phyloP scores from a whole-genome alignment of 2,329 filamentous ascomycete genomes.

The Pyrenophora teres region DNA sequence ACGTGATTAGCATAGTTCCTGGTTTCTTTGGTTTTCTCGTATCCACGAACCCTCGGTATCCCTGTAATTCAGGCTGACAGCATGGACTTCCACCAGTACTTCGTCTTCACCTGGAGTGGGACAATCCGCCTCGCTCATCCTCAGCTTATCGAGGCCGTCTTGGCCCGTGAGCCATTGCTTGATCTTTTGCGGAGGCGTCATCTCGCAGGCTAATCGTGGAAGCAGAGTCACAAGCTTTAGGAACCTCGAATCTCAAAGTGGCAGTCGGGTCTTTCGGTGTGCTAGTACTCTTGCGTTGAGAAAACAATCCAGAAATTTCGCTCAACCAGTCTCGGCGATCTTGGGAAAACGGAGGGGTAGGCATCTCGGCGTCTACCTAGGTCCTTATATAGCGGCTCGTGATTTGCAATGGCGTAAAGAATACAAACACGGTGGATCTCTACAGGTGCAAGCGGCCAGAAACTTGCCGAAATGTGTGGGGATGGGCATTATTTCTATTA shows the following conservation, averaged over 20 bases:
- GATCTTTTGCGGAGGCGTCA: constrained; percentile 36
- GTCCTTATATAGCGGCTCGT: neutral
- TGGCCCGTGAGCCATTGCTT: constrained; percentile 52
- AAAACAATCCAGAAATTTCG: constrained; percentile 37
- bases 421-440: constrained; percentile 7
- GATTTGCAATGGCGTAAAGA: constrained; percentile 6
- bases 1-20: constrained; percentile 12
- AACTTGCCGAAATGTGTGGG: constrained; percentile 23
- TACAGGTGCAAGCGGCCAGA: constrained; percentile 5
- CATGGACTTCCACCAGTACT: constrained; percentile 57
- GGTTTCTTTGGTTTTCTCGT: no score
- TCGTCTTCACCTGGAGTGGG: constrained; percentile 47
- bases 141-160: constrained; percentile 51
- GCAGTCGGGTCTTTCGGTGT: constrained; percentile 12
- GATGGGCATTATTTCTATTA: constrained; percentile 23
- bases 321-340: constrained; percentile 43
- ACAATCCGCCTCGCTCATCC: constrained; percentile 39
- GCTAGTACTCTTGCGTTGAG: constrained; percentile 22
- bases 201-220: constrained; percentile 19
- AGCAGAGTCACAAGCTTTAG: constrained; percentile 15
- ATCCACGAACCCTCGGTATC: constrained; percentile 52
- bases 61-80: constrained; percentile 61
- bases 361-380: constrained; percentile 25
- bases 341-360: constrained; percentile 45
- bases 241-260: constrained; percentile 1